Conservation (phyloP, 139 green algal species). For the Gonium pectorale region DNA sequence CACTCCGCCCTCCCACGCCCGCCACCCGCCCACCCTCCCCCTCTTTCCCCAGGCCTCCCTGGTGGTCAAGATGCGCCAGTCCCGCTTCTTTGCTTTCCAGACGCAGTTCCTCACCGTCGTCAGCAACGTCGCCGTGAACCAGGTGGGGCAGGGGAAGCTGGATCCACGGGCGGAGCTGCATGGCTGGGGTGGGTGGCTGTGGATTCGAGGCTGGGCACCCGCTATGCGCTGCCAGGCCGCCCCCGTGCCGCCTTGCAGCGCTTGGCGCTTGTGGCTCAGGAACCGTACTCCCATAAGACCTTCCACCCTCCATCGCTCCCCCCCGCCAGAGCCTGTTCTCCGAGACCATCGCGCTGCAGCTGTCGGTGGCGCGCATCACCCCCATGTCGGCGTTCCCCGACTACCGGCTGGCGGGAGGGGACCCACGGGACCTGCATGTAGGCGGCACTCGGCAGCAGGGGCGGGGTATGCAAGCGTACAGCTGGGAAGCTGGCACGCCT, state of each 20-base stretch:
- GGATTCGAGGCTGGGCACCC: too few relatives aligned
- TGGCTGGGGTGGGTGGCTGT: neutral
- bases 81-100: neutral
- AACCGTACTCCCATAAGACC: neutral
- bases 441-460: neutral
- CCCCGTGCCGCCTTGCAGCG: too few relatives aligned
- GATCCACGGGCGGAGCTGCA: too few relatives aligned
- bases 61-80: neutral
- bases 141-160: neutral
- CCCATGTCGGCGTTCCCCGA: neutral
- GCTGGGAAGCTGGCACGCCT: too few relatives aligned
- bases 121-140: too few relatives aligned
- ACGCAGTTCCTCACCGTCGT: neutral
- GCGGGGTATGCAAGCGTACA: too few relatives aligned
- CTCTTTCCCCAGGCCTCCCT: neutral
- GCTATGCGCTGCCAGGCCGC: too few relatives aligned
- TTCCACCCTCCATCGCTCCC: neutral
- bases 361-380: neutral
- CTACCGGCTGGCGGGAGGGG: neutral
- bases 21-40: neutral
- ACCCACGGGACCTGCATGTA: neutral
- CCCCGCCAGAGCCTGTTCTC: neutral
- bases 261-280: neutral
- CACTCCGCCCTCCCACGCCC: neutral
- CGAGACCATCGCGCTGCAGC: neutral